A percentile compares a stretch with the other conserved stretches of the same genome.
Conservation (phyloP, 805 yeast genomes). For the Wickerhamiella sergipiensis region DNA sequence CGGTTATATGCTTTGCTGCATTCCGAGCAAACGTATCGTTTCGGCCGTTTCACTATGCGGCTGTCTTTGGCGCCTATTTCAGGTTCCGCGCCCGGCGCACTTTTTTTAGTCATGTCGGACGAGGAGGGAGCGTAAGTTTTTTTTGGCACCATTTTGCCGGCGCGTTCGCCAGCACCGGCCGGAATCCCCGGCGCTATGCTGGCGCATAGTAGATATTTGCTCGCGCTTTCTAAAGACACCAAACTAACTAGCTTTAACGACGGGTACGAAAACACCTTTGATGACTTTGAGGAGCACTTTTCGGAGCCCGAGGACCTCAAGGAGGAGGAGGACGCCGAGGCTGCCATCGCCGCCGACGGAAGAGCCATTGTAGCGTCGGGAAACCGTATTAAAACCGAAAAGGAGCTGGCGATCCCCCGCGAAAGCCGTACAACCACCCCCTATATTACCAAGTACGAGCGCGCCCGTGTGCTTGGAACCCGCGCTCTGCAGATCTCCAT, state of each 20-base stretch:
- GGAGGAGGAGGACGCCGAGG: slow-evolving; percentile 32
- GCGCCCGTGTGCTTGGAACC: slow-evolving; percentile 95
- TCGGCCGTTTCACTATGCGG: slow-evolving; percentile 29
- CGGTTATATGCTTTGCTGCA: slow-evolving; percentile 69
- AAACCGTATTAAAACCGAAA: slow-evolving; percentile 51
- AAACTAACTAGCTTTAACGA: slow-evolving; percentile 35
- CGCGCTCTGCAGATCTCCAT: slow-evolving; percentile 94
- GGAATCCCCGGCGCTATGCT: background rate
- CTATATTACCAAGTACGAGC: slow-evolving; percentile 96
- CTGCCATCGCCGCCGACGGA: slow-evolving; percentile 52
- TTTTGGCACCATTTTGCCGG: background rate
- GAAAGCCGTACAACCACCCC: slow-evolving; percentile 92
- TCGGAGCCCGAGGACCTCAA: slow-evolving; percentile 52
- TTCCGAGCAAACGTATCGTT: slow-evolving; percentile 48
- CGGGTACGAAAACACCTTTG: slow-evolving; percentile 53
- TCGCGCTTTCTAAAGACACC: background rate
- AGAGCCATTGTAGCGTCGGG: slow-evolving; percentile 58
- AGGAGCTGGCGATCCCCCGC: slow-evolving; percentile 76
- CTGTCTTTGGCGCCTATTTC: background rate
- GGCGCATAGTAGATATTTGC: background rate
- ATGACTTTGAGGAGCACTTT: slow-evolving; percentile 53
- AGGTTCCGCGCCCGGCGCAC: background rate
- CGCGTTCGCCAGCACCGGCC: background rate
- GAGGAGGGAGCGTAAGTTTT: slow-evolving; percentile 29
- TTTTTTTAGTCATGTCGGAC: slow-evolving; percentile 25